Evolutionary conservation across 2,329 filamentous ascomycete species (phyloP), one percentile per base, ranked within the genome.

Genomic region (Fusarium sterilihyphosum): DNA sequence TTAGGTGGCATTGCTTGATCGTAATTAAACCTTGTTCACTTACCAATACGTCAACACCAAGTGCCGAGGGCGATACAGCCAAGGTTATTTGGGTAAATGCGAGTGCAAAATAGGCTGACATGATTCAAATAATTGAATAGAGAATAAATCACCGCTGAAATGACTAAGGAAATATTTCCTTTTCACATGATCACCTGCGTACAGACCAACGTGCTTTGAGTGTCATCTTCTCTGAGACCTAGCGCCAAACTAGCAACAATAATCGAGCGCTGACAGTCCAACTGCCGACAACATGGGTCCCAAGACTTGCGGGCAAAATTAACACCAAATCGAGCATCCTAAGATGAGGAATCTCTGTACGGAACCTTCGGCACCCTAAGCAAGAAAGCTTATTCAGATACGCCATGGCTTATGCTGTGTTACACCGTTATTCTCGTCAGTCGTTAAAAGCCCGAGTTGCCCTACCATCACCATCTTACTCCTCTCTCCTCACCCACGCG

Each of bases 101-200:
- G 14, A 26, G 2, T 22, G 33, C 18, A 22, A 22, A 56, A 26
- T 18, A 11, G 41, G 24, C 16, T 14, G 5, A 7, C 2, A 18
- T 2, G 6, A 18, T 29, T 35, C 12, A 16, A 0, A 20, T 6
- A 2, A 24, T 35, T 14, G 0, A 35, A 0, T 2, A 8, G 8
- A 24, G 1, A 24, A 24, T 16, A 14, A 0, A 13, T 4, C 1
- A 18, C 8, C 5, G 8, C 8, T 24, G 16, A 8, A n/a, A 18
- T 50, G 5, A 18, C 16, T 2, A 13, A 50, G n/a, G n/a, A n/a
- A n/a, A n/a, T n/a, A n/a, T n/a, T n/a, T n/a, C n/a, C n/a, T n/a
- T n/a, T n/a, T n/a, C n/a, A n/a, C n/a, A n/a, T n/a, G n/a, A n/a
- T n/a, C n/a, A 12, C 24, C 13, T 7, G 20, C 10, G 14, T 5